Base-by-base conservation (phyloP, 495 filamentous ascomycete genomes). In the Talaromyces proteolyticus region DNA sequence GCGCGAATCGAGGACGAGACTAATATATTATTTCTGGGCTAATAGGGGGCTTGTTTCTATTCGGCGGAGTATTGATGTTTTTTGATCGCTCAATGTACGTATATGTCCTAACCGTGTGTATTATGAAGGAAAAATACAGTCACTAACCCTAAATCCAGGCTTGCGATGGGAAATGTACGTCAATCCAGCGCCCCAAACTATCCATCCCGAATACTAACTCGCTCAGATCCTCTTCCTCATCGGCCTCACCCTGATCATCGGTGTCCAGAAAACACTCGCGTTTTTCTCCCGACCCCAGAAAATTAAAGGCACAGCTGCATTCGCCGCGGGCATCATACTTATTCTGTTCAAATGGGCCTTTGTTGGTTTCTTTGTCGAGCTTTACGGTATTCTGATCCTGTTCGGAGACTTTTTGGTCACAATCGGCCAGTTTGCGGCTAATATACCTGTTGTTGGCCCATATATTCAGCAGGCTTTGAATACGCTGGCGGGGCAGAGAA, bases 331-430 rank as follows among this genome's bases (percentile, higher is more conserved):
- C 3, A 85, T 98, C 12, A 54, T 82, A 23, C 77, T 96, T 46
- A 97, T 98, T 62, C 72, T 97, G 12, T 57, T 95, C 53, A 78
- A 87, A 37, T 98, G 91, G 89, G 82, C 93, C 1, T 66, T 97
- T 17, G 79, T 89, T 46, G 93, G 93, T 25, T 97, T 98, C 68
- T 51, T 85, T 36, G 81, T 96, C 52, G 93, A 98, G 70, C 68
- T 91, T 6, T 97, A 96, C 67, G 93, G 93, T 22, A 88, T 97
- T 29, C 78, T 95, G 56, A 81, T 95, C 22, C 74, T 98, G 41
- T 98, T 98, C 72, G 91, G 92, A 18, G 93, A 98, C 63, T 96
- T 96, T 67, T 77, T 96, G 36, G 82, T 88, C n/a, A 96, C 92
- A 12, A 89, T 96, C 51, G 86, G 84, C 0, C 80, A 88, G 48